These are phyloP conservation scores for Rhododendron griersonianum DNA, from an alignment of 148 eudicot genomes.

Conservation along the genomic window DNA sequence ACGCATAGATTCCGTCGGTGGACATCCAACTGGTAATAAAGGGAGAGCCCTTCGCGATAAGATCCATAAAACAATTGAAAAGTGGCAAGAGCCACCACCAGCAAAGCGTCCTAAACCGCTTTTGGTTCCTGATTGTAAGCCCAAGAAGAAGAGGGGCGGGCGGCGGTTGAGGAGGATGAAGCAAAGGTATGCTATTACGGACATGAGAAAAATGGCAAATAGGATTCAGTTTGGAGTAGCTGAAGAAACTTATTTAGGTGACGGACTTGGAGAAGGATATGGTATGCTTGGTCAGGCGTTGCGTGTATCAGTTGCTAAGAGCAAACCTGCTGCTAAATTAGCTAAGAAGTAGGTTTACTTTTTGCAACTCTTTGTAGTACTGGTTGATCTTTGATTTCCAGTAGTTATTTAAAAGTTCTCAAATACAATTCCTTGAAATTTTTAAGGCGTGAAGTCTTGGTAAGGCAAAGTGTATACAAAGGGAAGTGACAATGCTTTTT, in stretches of 20 bases:
- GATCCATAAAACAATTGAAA: constrained; percentile 84
- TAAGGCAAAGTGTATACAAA: background rate
- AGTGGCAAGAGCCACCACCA: constrained; percentile 98
- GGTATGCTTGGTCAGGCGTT: constrained; percentile 98
- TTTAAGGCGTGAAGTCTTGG: background rate
- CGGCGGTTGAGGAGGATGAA: constrained; percentile 89
- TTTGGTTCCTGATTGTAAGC: constrained; percentile 95
- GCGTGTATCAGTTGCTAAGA: constrained; percentile 80
- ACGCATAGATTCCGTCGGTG: background rate
- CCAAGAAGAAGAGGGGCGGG: constrained; percentile 94
- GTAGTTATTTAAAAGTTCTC: background rate
- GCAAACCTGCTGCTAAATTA: constrained; percentile 81
- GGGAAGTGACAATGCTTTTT: background rate
- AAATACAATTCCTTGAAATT: background rate
- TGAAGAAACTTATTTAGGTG: constrained; percentile 41
- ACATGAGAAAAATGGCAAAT: constrained; percentile 89
- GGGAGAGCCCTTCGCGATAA: constrained; percentile 75
- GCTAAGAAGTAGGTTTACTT: constrained; percentile 67
- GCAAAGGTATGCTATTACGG: constrained; percentile 92
- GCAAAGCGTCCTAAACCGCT: constrained; percentile 95
- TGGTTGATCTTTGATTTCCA: background rate
- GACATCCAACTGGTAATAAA: constrained; percentile 44
- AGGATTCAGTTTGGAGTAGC: constrained; percentile 83
- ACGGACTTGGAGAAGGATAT: constrained; percentile 96
- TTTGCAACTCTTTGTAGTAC: background rate